Evolutionary conservation across 2,329 filamentous ascomycete genomes (phyloP).

Genomic region (Monosporascus sp.): DNA sequence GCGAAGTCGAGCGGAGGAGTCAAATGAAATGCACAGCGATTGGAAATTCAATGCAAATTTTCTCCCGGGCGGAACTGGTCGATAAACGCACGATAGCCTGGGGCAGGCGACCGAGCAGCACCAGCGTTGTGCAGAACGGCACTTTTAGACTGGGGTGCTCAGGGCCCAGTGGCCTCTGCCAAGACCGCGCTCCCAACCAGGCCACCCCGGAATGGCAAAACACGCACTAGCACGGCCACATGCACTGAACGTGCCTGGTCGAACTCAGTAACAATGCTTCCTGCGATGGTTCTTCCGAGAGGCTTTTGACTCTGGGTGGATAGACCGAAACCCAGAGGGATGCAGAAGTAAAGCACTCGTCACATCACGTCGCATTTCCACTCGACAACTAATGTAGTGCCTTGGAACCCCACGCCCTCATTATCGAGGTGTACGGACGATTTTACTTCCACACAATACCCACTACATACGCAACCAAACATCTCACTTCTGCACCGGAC

Average conservation of each 20-base stretch:
- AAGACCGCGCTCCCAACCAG: not conserved
- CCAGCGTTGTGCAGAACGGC: constrained; percentile 6
- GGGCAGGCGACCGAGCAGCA: not conserved
- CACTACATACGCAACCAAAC: not conserved
- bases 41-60: not conserved
- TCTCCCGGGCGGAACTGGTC: not conserved
- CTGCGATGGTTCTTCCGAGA: not conserved
- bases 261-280: not conserved
- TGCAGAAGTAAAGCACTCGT: not conserved
- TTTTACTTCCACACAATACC: not conserved
- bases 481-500: not conserved
- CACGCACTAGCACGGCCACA: not conserved
- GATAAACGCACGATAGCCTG: constrained; percentile 1
- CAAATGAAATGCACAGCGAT: not conserved
- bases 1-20: not conserved
- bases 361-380: not conserved
- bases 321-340: not conserved
- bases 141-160: not conserved
- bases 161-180: not conserved
- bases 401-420: too few species aligned
- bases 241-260: not conserved
- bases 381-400: too few species aligned
- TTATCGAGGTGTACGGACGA: not conserved
- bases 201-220: not conserved
- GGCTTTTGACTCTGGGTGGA: too few species aligned